Conservation (phyloP, 345 rosid species). For the Rhizophora mangle region DNA sequence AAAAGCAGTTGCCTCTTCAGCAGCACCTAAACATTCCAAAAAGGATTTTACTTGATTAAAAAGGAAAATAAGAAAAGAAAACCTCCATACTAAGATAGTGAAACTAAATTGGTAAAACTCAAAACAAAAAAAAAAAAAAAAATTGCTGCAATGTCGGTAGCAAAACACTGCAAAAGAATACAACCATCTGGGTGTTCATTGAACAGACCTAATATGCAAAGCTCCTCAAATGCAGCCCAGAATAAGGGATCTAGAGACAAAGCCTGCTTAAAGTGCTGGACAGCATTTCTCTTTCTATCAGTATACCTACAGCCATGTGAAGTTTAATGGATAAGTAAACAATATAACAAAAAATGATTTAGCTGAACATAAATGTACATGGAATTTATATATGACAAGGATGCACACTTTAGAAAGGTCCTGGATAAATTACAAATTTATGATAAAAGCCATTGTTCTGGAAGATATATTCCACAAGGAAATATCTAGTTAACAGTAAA, state of each 20-base stretch:
- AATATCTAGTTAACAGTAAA: no score
- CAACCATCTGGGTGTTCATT: conserved; percentile 5
- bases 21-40: conserved; percentile 57
- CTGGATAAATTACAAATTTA: background rate
- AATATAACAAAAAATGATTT: conserved; percentile 9
- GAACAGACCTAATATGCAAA: conserved; percentile 76
- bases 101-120: background rate
- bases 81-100: background rate
- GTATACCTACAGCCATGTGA: conserved; percentile 64
- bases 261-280: conserved; percentile 78
- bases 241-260: conserved; percentile 83
- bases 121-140: background rate
- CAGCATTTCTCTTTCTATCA: conserved; percentile 77
- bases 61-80: background rate
- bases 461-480: no score
- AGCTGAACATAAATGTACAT: background rate
- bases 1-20: conserved; percentile 80
- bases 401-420: background rate
- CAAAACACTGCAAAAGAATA: conserved; percentile 4
- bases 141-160: background rate
- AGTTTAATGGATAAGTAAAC: conserved; percentile 12
- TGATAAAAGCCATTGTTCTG: no score
- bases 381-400: background rate
- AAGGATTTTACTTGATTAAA: background rate
- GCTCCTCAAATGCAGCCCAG: conserved; percentile 95